Base-by-base conservation (phyloP, 306 rosid genomes). In the Malus domestica region DNA sequence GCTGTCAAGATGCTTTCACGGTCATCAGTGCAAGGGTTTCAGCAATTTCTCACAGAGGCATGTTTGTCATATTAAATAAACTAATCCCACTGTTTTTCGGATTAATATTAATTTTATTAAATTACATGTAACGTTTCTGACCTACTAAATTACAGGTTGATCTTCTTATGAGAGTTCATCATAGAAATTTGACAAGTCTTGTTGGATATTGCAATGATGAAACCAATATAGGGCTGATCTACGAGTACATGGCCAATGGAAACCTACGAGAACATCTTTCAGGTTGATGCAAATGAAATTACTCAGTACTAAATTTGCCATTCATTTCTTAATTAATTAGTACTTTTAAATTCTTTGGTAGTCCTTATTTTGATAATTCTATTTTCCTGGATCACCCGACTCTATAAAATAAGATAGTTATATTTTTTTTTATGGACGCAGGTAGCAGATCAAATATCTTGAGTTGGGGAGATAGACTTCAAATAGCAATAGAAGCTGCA, bases 31-130 rank as follows among this genome's bases (percentile, higher is more conserved):
- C 87, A 75, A 58, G 88, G 92, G 9, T 77, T 81, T 74, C 76
- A 81, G 13, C 87, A 88, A 71, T 90, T 85, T 80, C 78, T 78
- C 18, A 82, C 88, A 59, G 92, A 90, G 89, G 92, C 79, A 86
- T 16, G 86, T 79, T 72, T 33, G 42, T 66, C 22, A 27, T 32
- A 33, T 22, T 8, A 22, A 3, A n/a, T 63, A 16, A 49, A 54
- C 46, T 75, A 9, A 64, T 1, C 10, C 10, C 10, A 23, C 4
- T 7, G 7, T 67, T 3, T 76, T 4, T 35, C 3, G 57, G 68
- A 3, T 35, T 8, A 35, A 35, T 35, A 35, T 6, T 35, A 35
- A 35, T 35, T 1, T 10, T 76, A 22, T 60, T 2, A 6, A 6
- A 54, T 69, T 40, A 16, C 74, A 85, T 35, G 40, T 35, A 35